Percentiles rank a stretch among this genome's conserved stretches.
phyloP scores from a whole-genome alignment of 345 rosid genomes.

The Triadica sebifera region DNA sequence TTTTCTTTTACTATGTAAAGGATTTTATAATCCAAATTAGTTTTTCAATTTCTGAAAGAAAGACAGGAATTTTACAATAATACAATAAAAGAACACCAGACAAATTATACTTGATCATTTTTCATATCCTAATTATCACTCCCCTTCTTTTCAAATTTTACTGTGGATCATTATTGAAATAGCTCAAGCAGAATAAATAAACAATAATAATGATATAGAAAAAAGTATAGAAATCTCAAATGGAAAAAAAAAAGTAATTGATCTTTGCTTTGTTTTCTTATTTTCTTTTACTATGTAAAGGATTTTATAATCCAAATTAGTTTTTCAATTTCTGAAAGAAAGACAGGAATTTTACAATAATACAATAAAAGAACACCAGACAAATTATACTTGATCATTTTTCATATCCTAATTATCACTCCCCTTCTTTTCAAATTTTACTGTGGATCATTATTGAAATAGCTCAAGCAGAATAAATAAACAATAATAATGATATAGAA shows the following conservation, averaged over 20 bases:
- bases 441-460: not conserved
- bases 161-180: not conserved
- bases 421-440: not conserved
- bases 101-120: not conserved
- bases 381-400: not conserved
- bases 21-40: not conserved
- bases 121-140: not conserved
- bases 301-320: not conserved
- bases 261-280: slow-evolving; percentile 8
- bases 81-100: not conserved
- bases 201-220: not conserved
- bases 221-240: no score
- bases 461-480: no score
- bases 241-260: slow-evolving; percentile 6
- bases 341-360: not conserved
- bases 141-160: not conserved
- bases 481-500: not conserved
- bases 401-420: not conserved
- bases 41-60: not conserved
- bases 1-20: slow-evolving; percentile 16
- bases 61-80: not conserved
- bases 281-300: slow-evolving; percentile 16
- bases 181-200: no score
- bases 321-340: not conserved
- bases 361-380: not conserved